Percentiles rank a stretch among this genome's conserved stretches.
Evolutionary conservation across 768 basidiomycete genomes (phyloP).

Genomic region (Panaeolus papilionaceus): DNA sequence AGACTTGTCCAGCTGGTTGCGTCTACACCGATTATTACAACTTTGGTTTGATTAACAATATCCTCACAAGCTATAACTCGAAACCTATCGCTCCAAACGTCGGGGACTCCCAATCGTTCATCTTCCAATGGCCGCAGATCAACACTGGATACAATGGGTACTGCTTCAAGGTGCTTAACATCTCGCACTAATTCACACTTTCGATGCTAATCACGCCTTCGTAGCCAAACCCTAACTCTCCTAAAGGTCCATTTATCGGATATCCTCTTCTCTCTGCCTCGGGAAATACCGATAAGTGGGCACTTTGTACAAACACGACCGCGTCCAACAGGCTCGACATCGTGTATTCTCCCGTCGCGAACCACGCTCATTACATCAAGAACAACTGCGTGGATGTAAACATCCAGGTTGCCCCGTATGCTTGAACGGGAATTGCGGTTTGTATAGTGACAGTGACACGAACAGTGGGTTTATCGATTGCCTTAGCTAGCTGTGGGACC

Average conservation of each 20-base stretch:
- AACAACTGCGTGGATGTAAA: conserved; percentile 24
- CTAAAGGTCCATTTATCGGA: conserved; percentile 27
- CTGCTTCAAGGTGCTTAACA: conserved; percentile 24
- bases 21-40: conserved; percentile 27
- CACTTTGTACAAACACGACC: conserved; percentile 32
- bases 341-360: conserved; percentile 33
- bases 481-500: too few relatives aligned
- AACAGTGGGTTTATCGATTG: too few relatives aligned
- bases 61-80: conserved; percentile 22
- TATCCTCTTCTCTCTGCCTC: conserved; percentile 27
- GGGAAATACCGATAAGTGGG: conserved; percentile 29
- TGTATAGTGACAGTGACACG: background rate
- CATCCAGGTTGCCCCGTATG: conserved; percentile 19
- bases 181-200: background rate
- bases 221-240: conserved; percentile 28
- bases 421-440: background rate
- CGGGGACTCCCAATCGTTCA: conserved; percentile 28
- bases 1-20: conserved; percentile 27
- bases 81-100: conserved; percentile 21
- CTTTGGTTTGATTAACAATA: conserved; percentile 23
- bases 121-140: conserved; percentile 24
- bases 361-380: conserved; percentile 32
- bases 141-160: conserved; percentile 24
- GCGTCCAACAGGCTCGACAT: conserved; percentile 31
- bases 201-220: background rate